Evolutionary conservation across 805 yeast genomes (phyloP), one percentile per base, ranked within the genome.

Genomic region (Spathaspora hagerdaliae): DNA sequence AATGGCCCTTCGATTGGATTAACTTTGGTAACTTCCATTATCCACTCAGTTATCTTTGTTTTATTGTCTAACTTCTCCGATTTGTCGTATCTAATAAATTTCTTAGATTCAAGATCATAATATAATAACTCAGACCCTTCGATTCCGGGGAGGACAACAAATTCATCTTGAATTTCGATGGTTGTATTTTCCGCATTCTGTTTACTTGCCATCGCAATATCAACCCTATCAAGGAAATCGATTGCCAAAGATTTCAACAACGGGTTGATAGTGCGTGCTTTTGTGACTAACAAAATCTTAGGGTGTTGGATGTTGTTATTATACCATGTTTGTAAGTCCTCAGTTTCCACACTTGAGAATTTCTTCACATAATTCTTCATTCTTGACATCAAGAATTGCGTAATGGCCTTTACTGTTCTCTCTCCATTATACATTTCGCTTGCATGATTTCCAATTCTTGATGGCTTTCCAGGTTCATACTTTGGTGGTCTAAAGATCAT

Each of bases 401-500:
- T 69, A 50, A 88, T 72, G 5, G 81, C 71, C 36, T 76, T 74
- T 12, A 77, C 64, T 12, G 73, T 70, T 53, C 96, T 73, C 53
- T 78, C 82, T 3, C 91, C 91, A 41, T 66, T 68, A 59, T 83
- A 85, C 0, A 65, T 56, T 53, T 83, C 92, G 2, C 73, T 67
- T 0, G 78, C 78, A 61, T 79, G 85, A 8, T 57, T 60, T 11
- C 34, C 43, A 36, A 29, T 50, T 43, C 39, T 51, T 42, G 48
- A 38, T 10, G 29, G 47, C 42, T 40, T 54, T 42, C 47, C 53
- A 43, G 51, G 37, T 13, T 57, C 60, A 42, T 61, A 67, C 57
- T 87, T 87, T 15, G 94, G 90, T 1, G 97, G 96, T 56, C 92
- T 77, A 66, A 85, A 91, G 4, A 85, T 83, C 68, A 83, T 65